These are phyloP conservation scores for Cryptomeria japonica DNA, from an alignment of 75 land plant genomes.

Conservation along the genomic window DNA sequence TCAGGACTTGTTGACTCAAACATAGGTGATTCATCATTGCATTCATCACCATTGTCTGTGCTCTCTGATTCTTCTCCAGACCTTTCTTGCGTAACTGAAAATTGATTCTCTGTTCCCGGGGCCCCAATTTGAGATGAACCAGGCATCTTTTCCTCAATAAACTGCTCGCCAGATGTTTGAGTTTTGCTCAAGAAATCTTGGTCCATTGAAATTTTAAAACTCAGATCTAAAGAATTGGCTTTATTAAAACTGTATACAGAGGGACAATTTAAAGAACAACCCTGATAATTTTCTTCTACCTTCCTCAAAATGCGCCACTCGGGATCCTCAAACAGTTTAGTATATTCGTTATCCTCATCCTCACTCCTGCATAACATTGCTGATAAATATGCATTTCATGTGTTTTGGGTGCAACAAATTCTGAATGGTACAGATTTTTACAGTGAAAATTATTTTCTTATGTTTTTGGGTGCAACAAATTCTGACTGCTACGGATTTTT, in stretches of 20 bases:
- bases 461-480: not conserved
- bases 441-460: not conserved
- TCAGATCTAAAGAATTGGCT: slow-evolving; percentile 21
- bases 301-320: slow-evolving; percentile 22
- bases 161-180: not conserved
- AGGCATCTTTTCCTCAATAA: not conserved
- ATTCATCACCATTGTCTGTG: slow-evolving; percentile 35
- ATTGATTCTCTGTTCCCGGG: not conserved
- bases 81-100: slow-evolving; percentile 24
- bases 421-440: not conserved
- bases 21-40: slow-evolving; percentile 35
- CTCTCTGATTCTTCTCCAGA: slow-evolving; percentile 30
- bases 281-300: slow-evolving; percentile 22
- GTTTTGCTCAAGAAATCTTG: not conserved
- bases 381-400: not conserved
- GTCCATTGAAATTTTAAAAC: slow-evolving; percentile 2
- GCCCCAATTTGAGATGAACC: not conserved
- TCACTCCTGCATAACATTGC: slow-evolving; percentile 37
- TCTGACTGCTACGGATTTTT: not conserved
- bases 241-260: slow-evolving; percentile 26
- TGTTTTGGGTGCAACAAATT: not conserved
- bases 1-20: slow-evolving; percentile 32
- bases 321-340: slow-evolving; percentile 21
- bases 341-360: slow-evolving; percentile 49
- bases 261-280: slow-evolving; percentile 19